Base-by-base conservation (phyloP, 306 rosid species). In the Dicorynia guianensis region DNA sequence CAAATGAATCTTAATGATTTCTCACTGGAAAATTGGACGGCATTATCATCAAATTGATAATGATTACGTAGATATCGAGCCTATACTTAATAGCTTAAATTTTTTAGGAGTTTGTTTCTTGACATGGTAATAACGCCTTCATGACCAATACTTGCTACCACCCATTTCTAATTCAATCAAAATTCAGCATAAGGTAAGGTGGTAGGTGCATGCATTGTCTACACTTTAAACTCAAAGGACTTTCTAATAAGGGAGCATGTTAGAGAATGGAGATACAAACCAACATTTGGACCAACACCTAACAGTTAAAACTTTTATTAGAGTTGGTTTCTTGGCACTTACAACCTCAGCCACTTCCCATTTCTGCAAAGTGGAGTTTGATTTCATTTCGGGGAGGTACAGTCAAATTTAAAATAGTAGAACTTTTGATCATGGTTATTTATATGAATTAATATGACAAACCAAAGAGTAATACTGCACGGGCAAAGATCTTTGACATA, bases 361-460 rank as follows among this genome's bases (percentile, higher is more conserved):
- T 47, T 64, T 71, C 44, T 52, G 10, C 60, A 63, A 71, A 36
- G 25, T 57, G 47, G 20, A 72, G 59, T 38, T 15, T 50, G 63
- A 38, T 68, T 80, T 59, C 42, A 42, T 50, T 69, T 69, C 44
- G 25, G 62, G 58, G 62, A 39, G 76, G 44, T 67, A 52, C 33
- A 67, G 74, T 69, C 9, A 68, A 59, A 35, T 63, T 63, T 14
- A 43, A 65, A 34, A 47, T 25, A 66, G 63, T 30, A 15, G 33
- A 73, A 60, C 14, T 17, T 43, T 13, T 57, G 12, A 25, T 25
- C 46, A 58, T 20, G 18, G 59, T 30, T 72, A 34, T 34, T 63
- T 62, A 63, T 50, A 58, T 63, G 30, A 63, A 48, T 67, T 18
- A 58, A 39, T 69, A 15, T 19, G 13, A 33, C 39, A 64, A 49